Evolutionary conservation across 2,329 filamentous ascomycete species (phyloP).

Genomic region (Aurifilum marmelostoma): DNA sequence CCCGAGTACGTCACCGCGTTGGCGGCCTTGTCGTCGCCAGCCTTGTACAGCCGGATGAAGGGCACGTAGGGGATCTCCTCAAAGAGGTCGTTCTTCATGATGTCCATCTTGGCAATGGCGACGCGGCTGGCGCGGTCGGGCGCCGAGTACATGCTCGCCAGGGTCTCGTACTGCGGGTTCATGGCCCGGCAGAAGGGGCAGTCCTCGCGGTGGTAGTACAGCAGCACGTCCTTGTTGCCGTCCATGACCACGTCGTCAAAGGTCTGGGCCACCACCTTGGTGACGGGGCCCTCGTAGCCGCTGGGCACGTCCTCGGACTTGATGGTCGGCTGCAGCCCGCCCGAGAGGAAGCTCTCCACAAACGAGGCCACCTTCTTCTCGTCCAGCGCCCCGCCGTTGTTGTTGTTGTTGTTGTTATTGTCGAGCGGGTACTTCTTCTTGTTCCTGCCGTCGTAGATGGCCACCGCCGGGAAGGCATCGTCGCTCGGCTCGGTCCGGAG

Average conservation of each 20-base stretch:
- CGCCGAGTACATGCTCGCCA: constrained; percentile 76
- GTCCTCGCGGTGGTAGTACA: constrained; percentile 99
- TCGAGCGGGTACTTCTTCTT: constrained; percentile 97
- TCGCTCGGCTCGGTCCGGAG: constrained; percentile 75
- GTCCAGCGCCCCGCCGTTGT: constrained; percentile 76
- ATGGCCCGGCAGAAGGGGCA: constrained; percentile 99
- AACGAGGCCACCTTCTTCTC: constrained; percentile 74
- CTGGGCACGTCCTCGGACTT: constrained; percentile 98
- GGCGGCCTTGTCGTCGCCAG: constrained; percentile 72
- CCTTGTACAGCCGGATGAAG: constrained; percentile 97
- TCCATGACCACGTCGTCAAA: constrained; percentile 92
- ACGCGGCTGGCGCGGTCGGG: constrained; percentile 80
- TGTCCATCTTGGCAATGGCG: constrained; percentile 95
- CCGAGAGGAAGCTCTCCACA: constrained; percentile 80
- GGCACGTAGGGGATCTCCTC: constrained; percentile 98
- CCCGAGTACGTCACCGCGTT: constrained; percentile 85
- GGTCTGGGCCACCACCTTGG: constrained; percentile 87
- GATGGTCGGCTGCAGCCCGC: constrained; percentile 92
- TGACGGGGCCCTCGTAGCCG: constrained; percentile 86
- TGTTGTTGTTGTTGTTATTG: constrained; percentile 66
- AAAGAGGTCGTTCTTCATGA: constrained; percentile 92
- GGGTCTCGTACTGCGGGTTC: constrained; percentile 93
- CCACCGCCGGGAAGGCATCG: constrained; percentile 85
- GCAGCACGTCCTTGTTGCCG: constrained; percentile 91
- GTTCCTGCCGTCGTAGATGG: constrained; percentile 92